phyloP scores from a whole-genome alignment of 164 flowering plant species.

The Cinnamomum chago region DNA sequence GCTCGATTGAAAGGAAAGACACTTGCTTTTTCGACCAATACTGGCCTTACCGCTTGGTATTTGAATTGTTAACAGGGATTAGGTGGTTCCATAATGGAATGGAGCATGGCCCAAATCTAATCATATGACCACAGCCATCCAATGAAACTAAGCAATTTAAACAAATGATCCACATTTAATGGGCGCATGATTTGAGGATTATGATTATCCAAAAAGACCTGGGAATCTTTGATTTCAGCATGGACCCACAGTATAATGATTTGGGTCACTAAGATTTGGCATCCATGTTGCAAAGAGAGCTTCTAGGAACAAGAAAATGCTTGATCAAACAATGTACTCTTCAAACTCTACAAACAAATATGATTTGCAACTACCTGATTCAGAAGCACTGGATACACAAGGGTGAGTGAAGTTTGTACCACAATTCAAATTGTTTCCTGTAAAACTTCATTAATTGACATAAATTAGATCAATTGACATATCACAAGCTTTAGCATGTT shows the following conservation, averaged over 20 bases:
- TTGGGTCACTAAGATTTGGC: not conserved
- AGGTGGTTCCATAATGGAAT: not conserved
- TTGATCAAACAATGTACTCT: not conserved
- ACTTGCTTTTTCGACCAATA: too few relatives aligned
- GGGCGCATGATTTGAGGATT: not conserved
- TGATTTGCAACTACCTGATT: constrained; percentile 38
- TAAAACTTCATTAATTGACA: constrained; percentile 47
- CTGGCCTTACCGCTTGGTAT: not conserved
- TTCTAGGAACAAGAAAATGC: constrained; percentile 4
- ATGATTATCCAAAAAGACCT: too few relatives aligned
- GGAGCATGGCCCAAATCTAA: not conserved
- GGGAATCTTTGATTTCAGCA: not conserved
- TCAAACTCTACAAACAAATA: not conserved
- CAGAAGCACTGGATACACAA: constrained; percentile 43
- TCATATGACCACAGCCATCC: not conserved
- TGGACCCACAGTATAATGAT: not conserved
- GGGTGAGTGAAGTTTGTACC: constrained; percentile 31
- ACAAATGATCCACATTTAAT: not conserved
- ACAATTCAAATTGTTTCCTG: constrained; percentile 73
- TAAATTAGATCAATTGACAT: constrained; percentile 7
- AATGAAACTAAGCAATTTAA: not conserved
- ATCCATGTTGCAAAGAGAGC: constrained; percentile 4
- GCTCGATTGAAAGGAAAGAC: too few relatives aligned
- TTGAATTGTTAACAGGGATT: too few relatives aligned
- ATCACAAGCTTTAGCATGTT: not conserved